phyloP scores from a whole-genome alignment of 1,284 basidiomycete species.

The Papiliotrema terrestris region DNA sequence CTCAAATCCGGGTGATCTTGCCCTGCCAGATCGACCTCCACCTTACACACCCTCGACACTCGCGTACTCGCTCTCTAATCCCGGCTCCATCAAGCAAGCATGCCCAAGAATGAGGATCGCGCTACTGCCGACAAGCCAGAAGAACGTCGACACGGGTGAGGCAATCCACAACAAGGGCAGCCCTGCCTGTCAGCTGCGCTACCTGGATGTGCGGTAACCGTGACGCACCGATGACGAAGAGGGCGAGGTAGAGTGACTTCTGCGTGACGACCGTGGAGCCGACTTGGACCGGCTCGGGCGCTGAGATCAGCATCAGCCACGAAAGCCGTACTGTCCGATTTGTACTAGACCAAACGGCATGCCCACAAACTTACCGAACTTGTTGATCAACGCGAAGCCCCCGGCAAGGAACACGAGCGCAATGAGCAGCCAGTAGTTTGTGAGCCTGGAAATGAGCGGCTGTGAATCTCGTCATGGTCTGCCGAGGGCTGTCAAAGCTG shows the following conservation, averaged over 20 bases:
- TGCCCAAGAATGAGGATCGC: constrained; percentile 52
- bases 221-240: constrained; percentile 44
- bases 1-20: no score
- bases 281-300: constrained; percentile 2
- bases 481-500: not conserved
- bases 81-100: constrained; percentile 56
- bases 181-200: constrained; percentile 10
- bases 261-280: constrained; percentile 47
- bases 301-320: not conserved
- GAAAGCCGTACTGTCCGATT: no score
- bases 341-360: not conserved
- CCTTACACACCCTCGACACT: constrained; percentile 24
- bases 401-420: constrained; percentile 84
- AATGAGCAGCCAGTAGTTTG: constrained; percentile 73
- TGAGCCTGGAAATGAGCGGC: constrained; percentile 51
- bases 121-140: constrained; percentile 47
- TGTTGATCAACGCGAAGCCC: constrained; percentile 86
- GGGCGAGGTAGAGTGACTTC: constrained; percentile 61
- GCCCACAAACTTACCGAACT: constrained; percentile 64
- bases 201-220: not conserved
- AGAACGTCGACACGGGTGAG: constrained; percentile 46
- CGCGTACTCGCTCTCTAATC: constrained; percentile 46
- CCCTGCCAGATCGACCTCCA: no score
- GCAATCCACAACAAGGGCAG: constrained; percentile 45
- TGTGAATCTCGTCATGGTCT: not conserved